Evolutionary conservation across 2,329 filamentous ascomycete species (phyloP).

Genomic region (Tympanopsis confertula): DNA sequence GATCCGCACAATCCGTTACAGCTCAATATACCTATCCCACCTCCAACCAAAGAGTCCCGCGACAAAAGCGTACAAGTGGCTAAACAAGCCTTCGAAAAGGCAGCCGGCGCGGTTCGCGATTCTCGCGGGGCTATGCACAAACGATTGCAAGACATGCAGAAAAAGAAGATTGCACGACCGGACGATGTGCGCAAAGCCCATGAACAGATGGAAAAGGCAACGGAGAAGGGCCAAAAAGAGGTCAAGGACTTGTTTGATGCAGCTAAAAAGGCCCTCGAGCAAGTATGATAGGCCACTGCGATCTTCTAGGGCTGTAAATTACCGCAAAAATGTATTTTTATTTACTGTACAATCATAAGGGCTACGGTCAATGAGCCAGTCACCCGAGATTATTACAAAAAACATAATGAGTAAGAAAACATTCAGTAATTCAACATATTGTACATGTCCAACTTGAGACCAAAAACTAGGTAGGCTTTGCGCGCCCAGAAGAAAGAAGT

Average conservation of each 20-base stretch:
- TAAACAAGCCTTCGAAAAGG: constrained; percentile 16
- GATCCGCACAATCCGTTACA: constrained; percentile 35
- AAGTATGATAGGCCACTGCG: constrained; percentile 12
- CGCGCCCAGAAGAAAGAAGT: background rate
- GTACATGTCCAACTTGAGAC: too few relatives aligned
- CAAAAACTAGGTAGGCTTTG: too few relatives aligned
- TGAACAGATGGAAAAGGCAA: constrained; percentile 22
- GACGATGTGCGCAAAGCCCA: constrained; percentile 24
- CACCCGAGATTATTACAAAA: too few relatives aligned
- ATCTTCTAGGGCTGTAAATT: too few relatives aligned
- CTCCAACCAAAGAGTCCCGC: constrained; percentile 43
- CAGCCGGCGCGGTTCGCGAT: constrained; percentile 12
- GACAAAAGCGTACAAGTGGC: constrained; percentile 13
- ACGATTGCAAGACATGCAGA: constrained; percentile 14
- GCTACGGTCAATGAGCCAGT: too few relatives aligned
- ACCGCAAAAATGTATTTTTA: too few relatives aligned
- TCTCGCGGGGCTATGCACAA: constrained; percentile 21
- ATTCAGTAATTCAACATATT: too few relatives aligned
- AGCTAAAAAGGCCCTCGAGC: constrained; percentile 19
- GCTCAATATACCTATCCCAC: constrained; percentile 40
- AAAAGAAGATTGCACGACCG: constrained; percentile 14
- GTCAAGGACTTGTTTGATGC: constrained; percentile 21
- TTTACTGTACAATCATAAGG: too few relatives aligned
- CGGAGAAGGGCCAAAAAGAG: constrained; percentile 16
- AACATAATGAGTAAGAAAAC: too few relatives aligned